Base-by-base conservation (phyloP, 176 grass and related monocot species). In the Oryza officinalis region DNA sequence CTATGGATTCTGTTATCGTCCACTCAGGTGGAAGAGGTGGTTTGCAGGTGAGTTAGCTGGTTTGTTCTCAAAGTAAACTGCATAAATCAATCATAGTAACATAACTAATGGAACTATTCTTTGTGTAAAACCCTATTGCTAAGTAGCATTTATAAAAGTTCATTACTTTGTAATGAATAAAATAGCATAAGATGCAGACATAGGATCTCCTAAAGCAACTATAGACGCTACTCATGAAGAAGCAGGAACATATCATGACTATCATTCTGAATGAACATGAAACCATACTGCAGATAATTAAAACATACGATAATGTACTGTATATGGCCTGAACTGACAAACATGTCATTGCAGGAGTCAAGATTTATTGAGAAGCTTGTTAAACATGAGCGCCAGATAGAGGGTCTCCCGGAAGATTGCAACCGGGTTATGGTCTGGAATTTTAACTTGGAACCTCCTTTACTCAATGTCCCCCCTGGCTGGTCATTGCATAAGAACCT, bases 361-460 rank as follows among this genome's bases (percentile, higher is more conserved):
- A 86, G 84, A 59, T 98, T 98, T 83, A 86, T 95, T 10, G 91
- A 98, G 81, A 90, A 95, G 81, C 85, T 98, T 52, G 89, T 98
- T 87, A 94, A 98, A 85, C 85, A 79, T 67, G 91, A 95, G 44
- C 88, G 68, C 44, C 96, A 98, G 72, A 85, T 98, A 87, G 88
- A 98, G 71, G 96, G 93, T 52, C 78, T 98, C 80, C 91, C 93
- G 30, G 93, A 94, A 5, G 90, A 95, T 50, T 98, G 96, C 81
- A 91, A 90, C 26, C 83, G 49, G 70, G 90, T 95, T 41, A 94
- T 98, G 96, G 89, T 86, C 74, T 98, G 96, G 96, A 87, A 89
- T 75, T 89, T 89, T 50, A 76, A 84, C 37, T 41, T 93, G 80
- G 91, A 95, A 85, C 82, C 91, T 76, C 87, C 83, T 35, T n/a